Base-by-base conservation (phyloP, 225 moss, liverwort and hornwort species). In the Anthoceros angustus region DNA sequence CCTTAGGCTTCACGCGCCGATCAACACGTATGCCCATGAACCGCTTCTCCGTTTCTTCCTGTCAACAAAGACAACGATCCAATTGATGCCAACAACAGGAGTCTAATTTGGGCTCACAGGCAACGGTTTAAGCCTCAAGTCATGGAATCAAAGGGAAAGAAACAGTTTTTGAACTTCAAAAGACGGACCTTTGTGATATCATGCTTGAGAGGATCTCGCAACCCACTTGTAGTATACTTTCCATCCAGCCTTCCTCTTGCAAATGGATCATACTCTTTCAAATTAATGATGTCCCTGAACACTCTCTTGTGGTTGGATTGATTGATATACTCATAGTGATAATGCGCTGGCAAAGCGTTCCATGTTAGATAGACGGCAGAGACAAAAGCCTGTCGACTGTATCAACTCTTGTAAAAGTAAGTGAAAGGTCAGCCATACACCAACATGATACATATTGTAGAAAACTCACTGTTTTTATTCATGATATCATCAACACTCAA, bases 301-400 rank as follows among this genome's bases (percentile, higher is more conserved):
- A 81, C 64, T 4, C 69, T 69, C 42, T 79, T 75, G 15, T 71
- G 62, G 42, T 46, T 74, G n/a, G 43, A 14, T 67, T 72, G 76
- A 67, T 84, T 84, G 0, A 70, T 78, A 15, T 84, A 81, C 14
- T 79, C 76, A 78, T 81, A 81, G 63, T 84, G 84, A 14, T 84
- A 79, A 66, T 81, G 75, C 12, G 23, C 84, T 84, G 70, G 61
- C 24, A 25, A 60, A 18, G 10, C 2, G 21, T 42, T 16, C 9
- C 45, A 16, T 49, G 5, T 68, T 32, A 60, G 25, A 6, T 12
- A 24, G 11, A 24, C 24, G 41, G 7, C 3, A 67, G n/a, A 16
- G 12, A 24, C 68, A 68, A 2, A 26, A 23, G 55, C 32, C n/a
- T 2, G 55, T 55, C n/a, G 14, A 55, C 23, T 55, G 10, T 23